Evolutionary conservation across 164 flowering plant genomes (phyloP), one percentile per base, ranked within the genome.

Genomic region (Santalum album): DNA sequence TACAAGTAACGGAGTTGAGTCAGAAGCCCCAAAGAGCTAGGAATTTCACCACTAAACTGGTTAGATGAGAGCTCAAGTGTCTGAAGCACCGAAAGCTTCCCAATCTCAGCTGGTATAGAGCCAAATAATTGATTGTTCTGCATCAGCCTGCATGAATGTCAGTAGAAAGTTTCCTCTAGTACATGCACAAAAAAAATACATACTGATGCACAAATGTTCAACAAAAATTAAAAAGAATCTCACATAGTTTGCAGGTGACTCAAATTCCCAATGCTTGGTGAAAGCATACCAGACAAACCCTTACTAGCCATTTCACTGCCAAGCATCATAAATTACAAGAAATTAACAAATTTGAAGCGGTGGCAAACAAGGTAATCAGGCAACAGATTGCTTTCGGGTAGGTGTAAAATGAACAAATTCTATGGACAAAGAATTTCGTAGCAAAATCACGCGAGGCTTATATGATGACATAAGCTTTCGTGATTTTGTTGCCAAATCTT

Each of bases 21-120:
- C 58, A 94, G 71, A 56, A 54, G 58, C 11, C 96, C 99, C 69
- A 89, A 68, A 35, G 99, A 82, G 63, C 75, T 76, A 12, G 99
- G 96, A 64, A 92, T 84, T 67, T 69, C 81, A 62, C 96, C 99
- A 53, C 32, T 64, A 56, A 92, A 73, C 71, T 79, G 87, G 69
- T 92, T 92, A 34, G 78, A 74, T 1, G 97, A 92, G 43, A 92
- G 81, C 63, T 92, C 99, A 34, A 92, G 87, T 19, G 96, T 83
- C 56, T 58, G 80, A 55, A 94, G 83, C 68, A 79, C 75, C 25
- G 65, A 63, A 24, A 94, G 90, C 61, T 77, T 85, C 51, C 99
- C 97, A 57, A 90, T 73, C 61, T 89, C 99, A 55, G 53, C 47
- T 2, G 97, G 97, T 39, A 94, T 57, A 38, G 79, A 69, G 65